A percentile compares a stretch with the other conserved stretches of the same genome.
These are phyloP conservation scores for Aureobasidium pullulans DNA, from an alignment of 2,329 filamentous ascomycete species.

Conservation along the genomic window DNA sequence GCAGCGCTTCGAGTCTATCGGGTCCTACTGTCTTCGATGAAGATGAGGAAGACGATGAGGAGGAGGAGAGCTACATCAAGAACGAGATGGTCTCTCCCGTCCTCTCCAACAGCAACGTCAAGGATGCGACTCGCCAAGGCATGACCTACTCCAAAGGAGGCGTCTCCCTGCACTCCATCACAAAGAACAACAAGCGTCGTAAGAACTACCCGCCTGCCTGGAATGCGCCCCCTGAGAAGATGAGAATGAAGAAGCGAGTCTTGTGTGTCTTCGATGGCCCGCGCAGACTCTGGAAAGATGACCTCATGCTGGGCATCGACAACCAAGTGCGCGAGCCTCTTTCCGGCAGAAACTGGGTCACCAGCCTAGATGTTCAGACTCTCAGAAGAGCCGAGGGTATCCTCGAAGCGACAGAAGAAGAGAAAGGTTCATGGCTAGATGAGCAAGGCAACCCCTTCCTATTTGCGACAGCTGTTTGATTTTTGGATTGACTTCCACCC, in stretches of 20 bases:
- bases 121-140: conserved; percentile 48
- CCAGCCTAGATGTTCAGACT: conserved; percentile 87
- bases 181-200: conserved; percentile 71
- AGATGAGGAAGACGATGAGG: conserved; percentile 56
- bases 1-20: conserved; percentile 39
- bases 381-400: conserved; percentile 82
- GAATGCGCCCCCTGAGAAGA: conserved; percentile 86
- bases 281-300: conserved; percentile 88
- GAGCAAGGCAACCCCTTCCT: conserved; percentile 38
- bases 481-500: neutral
- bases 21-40: conserved; percentile 39
- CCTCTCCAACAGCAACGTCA: neutral
- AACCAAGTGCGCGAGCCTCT: conserved; percentile 86
- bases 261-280: conserved; percentile 86
- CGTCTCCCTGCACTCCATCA: conserved; percentile 45
- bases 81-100: neutral
- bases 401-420: conserved; percentile 69
- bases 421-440: conserved; percentile 77
- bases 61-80: conserved; percentile 45
- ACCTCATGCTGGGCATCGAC: conserved; percentile 96
- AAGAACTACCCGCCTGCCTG: conserved; percentile 91
- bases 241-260: conserved; percentile 98
- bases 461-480: neutral
- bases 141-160: conserved; percentile 73
- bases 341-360: conserved; percentile 66